Percentiles rank a stretch among this genome's conserved stretches.
phyloP scores from a whole-genome alignment of 768 basidiomycete species.

The Trametes gibbosa region DNA sequence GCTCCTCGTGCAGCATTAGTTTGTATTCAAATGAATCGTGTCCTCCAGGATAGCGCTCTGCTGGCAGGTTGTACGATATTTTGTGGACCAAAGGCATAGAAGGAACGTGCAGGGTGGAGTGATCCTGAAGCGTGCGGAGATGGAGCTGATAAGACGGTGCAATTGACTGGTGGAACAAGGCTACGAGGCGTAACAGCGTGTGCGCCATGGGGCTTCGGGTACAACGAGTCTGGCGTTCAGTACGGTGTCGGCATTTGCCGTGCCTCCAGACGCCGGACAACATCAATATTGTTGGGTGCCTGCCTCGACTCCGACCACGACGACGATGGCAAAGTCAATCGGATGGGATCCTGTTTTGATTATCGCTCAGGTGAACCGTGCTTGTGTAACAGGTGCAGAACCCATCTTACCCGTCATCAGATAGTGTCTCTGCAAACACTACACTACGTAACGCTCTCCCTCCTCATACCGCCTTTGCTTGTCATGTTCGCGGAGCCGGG shows the following conservation, averaged over 20 bases:
- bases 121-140: no score
- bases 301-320: not conserved
- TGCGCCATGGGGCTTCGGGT: no score
- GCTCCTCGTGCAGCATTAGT: not conserved
- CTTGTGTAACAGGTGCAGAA: not conserved
- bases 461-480: constrained; percentile 81
- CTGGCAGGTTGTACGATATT: not conserved
- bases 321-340: constrained; percentile 37
- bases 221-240: no score
- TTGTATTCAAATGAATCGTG: not conserved
- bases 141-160: no score
- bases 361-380: constrained; percentile 68
- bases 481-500: constrained; percentile 68
- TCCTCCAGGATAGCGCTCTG: not conserved
- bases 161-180: no score
- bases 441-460: constrained; percentile 86
- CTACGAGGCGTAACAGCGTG: no score
- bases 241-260: not conserved
- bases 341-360: constrained; percentile 91
- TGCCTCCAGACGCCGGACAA: not conserved
- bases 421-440: constrained; percentile 91
- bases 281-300: no score
- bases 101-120: not conserved
- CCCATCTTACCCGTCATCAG: constrained; percentile 37
- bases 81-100: not conserved